phyloP scores from a whole-genome alignment of 805 yeast species.

The Yarrowia porcina region DNA sequence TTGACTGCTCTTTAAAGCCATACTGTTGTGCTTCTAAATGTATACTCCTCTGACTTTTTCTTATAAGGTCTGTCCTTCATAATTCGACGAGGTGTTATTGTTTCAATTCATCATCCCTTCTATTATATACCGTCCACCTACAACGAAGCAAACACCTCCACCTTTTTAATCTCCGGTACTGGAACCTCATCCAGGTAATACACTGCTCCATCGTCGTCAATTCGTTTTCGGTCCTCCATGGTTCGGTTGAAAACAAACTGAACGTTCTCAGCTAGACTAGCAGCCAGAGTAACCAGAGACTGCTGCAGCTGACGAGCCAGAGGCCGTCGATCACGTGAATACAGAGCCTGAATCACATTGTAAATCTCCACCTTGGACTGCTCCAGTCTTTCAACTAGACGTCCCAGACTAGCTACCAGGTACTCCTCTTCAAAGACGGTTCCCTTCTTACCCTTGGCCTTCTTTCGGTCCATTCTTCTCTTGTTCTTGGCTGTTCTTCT shows the following conservation, averaged over 20 bases:
- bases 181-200: conserved; percentile 76
- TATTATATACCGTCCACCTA: neutral
- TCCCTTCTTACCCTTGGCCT: conserved; percentile 96
- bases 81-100: no score
- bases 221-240: conserved; percentile 82
- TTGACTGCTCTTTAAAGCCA: no score
- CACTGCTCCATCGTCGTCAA: conserved; percentile 83
- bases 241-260: conserved; percentile 76
- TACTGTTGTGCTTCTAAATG: no score
- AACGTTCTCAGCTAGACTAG: conserved; percentile 55
- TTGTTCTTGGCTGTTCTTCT: conserved; percentile 87
- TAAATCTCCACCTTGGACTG: conserved; percentile 72
- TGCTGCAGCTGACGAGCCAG: conserved; percentile 82
- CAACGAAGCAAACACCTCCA: conserved; percentile 39
- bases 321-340: conserved; percentile 67
- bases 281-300: conserved; percentile 56
- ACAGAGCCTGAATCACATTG: conserved; percentile 67
- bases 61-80: no score
- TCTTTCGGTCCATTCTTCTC: conserved; percentile 92
- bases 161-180: conserved; percentile 60
- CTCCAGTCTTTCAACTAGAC: conserved; percentile 77
- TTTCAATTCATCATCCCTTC: no score
- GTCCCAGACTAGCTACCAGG: conserved; percentile 78
- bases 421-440: conserved; percentile 97
- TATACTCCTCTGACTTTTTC: no score